A percentile compares a stretch with the other conserved stretches of the same genome.
Conservation (phyloP, 768 basidiomycete genomes). For the Trametopsis cervina region DNA sequence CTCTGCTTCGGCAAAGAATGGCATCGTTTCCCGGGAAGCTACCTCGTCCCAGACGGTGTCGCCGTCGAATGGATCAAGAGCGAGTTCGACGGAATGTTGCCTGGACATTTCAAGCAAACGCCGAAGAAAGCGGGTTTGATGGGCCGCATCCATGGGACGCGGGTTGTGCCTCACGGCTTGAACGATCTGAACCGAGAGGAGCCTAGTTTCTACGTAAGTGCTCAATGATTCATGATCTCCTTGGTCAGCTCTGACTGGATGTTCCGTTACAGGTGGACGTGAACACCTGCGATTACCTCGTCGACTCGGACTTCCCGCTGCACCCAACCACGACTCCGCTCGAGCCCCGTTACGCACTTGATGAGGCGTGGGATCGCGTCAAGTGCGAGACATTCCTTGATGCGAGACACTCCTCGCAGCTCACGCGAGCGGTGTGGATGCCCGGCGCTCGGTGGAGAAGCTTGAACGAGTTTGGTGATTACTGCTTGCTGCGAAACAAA, state of each 20-base stretch:
- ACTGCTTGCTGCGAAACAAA: constrained; percentile 76
- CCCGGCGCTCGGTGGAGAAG: constrained; percentile 66
- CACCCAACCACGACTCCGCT: constrained; percentile 46
- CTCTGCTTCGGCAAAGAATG: constrained; percentile 94
- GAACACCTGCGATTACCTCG: constrained; percentile 77
- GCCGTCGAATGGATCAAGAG: constrained; percentile 87
- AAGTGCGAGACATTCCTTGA: constrained; percentile 82
- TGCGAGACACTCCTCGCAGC: constrained; percentile 57
- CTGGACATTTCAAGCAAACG: constrained; percentile 64
- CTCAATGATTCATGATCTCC: constrained; percentile 4
- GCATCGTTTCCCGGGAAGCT: constrained; percentile 91
- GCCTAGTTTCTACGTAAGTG: constrained; percentile 66
- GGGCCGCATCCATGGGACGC: constrained; percentile 61
- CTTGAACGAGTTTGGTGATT: constrained; percentile 80
- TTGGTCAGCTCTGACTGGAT: constrained; percentile 6
- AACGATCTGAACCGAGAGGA: constrained; percentile 90
- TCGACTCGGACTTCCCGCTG: constrained; percentile 83
- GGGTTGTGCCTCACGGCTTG: constrained; percentile 52
- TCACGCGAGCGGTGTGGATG: constrained; percentile 76
- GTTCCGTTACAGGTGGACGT: constrained; percentile 48
- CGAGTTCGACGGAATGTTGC: constrained; percentile 85
- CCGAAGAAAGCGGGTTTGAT: constrained; percentile 22
- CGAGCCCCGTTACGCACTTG: constrained; percentile 77
- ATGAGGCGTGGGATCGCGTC: constrained; percentile 77
- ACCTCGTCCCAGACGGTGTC: constrained; percentile 77